Evolutionary conservation across 768 basidiomycete species (phyloP).

Genomic region (Mycena metata): DNA sequence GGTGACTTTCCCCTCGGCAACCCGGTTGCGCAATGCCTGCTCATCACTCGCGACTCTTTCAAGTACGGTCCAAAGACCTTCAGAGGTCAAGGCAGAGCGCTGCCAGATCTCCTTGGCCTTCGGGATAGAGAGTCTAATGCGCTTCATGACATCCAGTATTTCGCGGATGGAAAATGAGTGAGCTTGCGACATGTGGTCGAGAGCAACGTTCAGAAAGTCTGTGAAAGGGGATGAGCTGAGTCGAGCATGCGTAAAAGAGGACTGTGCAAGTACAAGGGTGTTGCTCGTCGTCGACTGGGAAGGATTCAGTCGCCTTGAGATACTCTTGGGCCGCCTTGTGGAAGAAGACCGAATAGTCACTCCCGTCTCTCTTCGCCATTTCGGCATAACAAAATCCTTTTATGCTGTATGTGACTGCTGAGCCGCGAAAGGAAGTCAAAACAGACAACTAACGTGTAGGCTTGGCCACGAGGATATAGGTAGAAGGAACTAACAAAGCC

Average conservation of each 20-base stretch:
- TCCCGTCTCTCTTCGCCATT: not conserved
- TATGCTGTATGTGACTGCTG: conserved; percentile 15
- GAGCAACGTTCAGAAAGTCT: conserved; percentile 24
- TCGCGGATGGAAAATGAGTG: conserved; percentile 23
- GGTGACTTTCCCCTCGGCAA: conserved; percentile 4
- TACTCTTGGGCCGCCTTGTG: conserved; percentile 34
- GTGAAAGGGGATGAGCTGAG: not conserved
- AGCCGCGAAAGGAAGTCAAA: not conserved
- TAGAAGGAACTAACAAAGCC: conserved; percentile 33
- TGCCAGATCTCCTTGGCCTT: conserved; percentile 35
- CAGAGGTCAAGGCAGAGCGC: conserved; percentile 7
- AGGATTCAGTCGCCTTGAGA: conserved; percentile 29
- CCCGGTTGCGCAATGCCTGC: conserved; percentile 9
- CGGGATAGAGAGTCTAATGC: conserved; percentile 17
- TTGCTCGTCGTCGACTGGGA: conserved; percentile 40
- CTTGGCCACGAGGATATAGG: conserved; percentile 33
- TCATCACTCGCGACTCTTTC: not conserved
- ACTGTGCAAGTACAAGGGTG: conserved; percentile 28
- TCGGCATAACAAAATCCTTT: conserved; percentile 32
- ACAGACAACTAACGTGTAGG: conserved; percentile 30
- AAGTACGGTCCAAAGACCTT: conserved; percentile 7
- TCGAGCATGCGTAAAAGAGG: not conserved
- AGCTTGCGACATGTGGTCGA: conserved; percentile 18
- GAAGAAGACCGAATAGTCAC: not conserved
- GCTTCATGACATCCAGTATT: conserved; percentile 31